Percentiles rank a stretch among this genome's conserved stretches.
phyloP scores from a whole-genome alignment of 768 basidiomycete genomes.

The Psilocybe azurescens region DNA sequence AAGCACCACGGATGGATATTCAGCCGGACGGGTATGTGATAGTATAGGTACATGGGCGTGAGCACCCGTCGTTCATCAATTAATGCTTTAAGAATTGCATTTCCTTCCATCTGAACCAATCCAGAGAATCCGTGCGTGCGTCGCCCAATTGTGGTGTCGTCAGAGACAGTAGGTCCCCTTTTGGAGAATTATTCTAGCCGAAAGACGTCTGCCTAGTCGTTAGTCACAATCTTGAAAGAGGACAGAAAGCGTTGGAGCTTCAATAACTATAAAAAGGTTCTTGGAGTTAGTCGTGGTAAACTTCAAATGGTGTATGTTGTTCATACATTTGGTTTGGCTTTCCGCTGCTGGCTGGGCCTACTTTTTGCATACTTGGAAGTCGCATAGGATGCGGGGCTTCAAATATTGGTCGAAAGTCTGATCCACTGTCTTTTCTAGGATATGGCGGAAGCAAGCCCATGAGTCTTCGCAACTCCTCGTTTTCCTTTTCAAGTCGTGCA shows the following conservation, averaged over 20 bases:
- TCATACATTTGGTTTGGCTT: slow-evolving; percentile 36
- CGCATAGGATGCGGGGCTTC: slow-evolving; percentile 30
- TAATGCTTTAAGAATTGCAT: slow-evolving; percentile 3
- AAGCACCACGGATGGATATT: slow-evolving; percentile 1
- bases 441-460: slow-evolving; percentile 52
- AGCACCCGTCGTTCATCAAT: slow-evolving; percentile 1
- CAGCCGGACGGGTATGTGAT: slow-evolving; percentile 9
- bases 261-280: slow-evolving; percentile 21
- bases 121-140: background rate
- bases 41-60: slow-evolving; percentile 9
- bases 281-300: too few relatives aligned
- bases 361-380: slow-evolving; percentile 30
- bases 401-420: slow-evolving; percentile 27
- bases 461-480: slow-evolving; percentile 78
- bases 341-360: slow-evolving; percentile 14
- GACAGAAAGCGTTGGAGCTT: background rate
- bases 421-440: slow-evolving; percentile 28
- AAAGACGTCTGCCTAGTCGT: background rate
- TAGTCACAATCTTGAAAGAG: background rate
- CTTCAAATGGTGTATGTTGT: too few relatives aligned
- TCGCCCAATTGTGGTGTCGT: background rate
- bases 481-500: slow-evolving; percentile 85
- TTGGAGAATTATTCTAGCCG: background rate
- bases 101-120: slow-evolving; percentile 10
- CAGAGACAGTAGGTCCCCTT: background rate